Conservation (phyloP, 345 rosid species). For the Euphorbia pulcherrima region DNA sequence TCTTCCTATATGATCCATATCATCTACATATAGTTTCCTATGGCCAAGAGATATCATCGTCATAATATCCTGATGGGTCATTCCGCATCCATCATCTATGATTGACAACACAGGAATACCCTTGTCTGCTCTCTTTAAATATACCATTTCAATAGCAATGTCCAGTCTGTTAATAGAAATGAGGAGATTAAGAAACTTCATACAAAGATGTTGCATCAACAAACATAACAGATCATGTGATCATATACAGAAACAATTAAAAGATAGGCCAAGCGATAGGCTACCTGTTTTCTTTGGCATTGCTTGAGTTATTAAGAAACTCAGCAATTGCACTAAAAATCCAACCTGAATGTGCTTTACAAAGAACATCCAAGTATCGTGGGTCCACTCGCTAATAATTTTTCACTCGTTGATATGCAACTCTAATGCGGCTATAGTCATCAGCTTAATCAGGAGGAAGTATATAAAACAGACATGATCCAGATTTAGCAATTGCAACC, state of each 20-base stretch:
- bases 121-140: slow-evolving; percentile 26
- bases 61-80: slow-evolving; percentile 32
- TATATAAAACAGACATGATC: slow-evolving; percentile 23
- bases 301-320: slow-evolving; percentile 37
- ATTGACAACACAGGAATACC: slow-evolving; percentile 34
- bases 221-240: not conserved
- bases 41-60: slow-evolving; percentile 38
- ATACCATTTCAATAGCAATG: slow-evolving; percentile 28
- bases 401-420: slow-evolving; percentile 24
- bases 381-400: slow-evolving; percentile 33
- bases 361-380: slow-evolving; percentile 33
- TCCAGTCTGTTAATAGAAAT: slow-evolving; percentile 26
- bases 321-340: slow-evolving; percentile 40
- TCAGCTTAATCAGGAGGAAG: slow-evolving; percentile 30
- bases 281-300: slow-evolving; percentile 33
- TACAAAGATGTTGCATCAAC: not conserved
- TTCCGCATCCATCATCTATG: slow-evolving; percentile 37
- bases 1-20: slow-evolving; percentile 30
- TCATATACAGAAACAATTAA: too few relatives aligned
- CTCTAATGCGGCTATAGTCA: slow-evolving; percentile 16
- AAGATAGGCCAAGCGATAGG: not conserved
- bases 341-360: slow-evolving; percentile 39
- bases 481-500: slow-evolving; percentile 28
- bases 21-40: slow-evolving; percentile 30
- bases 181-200: not conserved